A percentile compares a stretch with the other conserved stretches of the same genome.
phyloP scores from a whole-genome alignment of 176 grass and related monocot genomes.

The Tuctoria greenei region DNA sequence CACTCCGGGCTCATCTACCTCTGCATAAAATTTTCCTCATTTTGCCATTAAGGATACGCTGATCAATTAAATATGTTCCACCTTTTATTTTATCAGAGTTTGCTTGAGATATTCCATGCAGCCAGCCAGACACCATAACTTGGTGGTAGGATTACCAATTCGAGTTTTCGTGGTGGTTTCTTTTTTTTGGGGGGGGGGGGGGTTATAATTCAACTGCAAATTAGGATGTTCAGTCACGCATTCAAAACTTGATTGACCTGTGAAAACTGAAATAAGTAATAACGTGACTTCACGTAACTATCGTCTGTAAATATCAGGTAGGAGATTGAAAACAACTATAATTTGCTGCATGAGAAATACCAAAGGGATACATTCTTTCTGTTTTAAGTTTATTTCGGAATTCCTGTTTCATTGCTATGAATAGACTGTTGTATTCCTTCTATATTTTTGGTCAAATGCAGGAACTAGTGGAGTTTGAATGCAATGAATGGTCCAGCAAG shows the following conservation, averaged over 20 bases:
- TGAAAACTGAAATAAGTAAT: background rate
- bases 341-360: background rate
- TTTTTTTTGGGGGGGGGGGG: background rate
- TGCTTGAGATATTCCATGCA: conserved; percentile 1
- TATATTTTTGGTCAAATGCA: conserved; percentile 37
- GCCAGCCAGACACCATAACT: background rate
- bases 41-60: background rate
- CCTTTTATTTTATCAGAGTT: background rate
- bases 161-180: background rate
- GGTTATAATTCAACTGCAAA: background rate
- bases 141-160: background rate
- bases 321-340: background rate
- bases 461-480: conserved; percentile 88
- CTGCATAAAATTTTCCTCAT: background rate
- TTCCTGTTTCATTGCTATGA: background rate
- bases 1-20: background rate
- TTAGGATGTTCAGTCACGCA: background rate
- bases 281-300: background rate
- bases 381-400: background rate
- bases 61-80: background rate
- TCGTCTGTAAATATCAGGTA: background rate
- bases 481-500: conserved; percentile 68
- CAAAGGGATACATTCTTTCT: background rate
- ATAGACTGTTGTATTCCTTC: background rate
- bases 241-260: background rate